These are phyloP conservation scores for Sporothrix pseudoabietina DNA, from an alignment of 2,329 filamentous ascomycete species.

Conservation along the genomic window DNA sequence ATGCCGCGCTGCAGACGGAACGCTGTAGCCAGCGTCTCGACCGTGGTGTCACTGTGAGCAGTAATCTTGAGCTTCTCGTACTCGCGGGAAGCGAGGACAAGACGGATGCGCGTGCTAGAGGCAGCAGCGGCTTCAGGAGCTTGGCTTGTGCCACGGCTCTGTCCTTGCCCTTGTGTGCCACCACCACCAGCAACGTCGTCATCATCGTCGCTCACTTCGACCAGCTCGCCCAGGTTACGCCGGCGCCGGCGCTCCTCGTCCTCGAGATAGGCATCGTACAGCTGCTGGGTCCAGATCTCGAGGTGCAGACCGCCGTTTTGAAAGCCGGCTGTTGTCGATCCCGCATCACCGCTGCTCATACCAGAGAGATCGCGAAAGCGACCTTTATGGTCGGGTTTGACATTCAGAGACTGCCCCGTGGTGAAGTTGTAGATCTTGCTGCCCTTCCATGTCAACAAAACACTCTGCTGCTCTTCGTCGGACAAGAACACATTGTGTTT, in stretches of 20 bases:
- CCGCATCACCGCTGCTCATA: conserved; percentile 40
- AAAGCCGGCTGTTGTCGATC: conserved; percentile 45
- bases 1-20: conserved; percentile 62
- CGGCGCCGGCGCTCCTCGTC: conserved; percentile 53
- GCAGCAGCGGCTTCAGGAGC: conserved; percentile 28
- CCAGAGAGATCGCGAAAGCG: conserved; percentile 44
- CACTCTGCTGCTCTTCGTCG: conserved; percentile 55
- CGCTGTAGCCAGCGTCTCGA: conserved; percentile 63
- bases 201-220: conserved; percentile 40
- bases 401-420: conserved; percentile 68
- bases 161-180: conserved; percentile 25
- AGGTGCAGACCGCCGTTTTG: conserved; percentile 64
- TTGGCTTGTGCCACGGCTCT: conserved; percentile 34
- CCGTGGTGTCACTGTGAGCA: conserved; percentile 57
- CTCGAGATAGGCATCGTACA: conserved; percentile 54
- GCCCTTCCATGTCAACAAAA: conserved; percentile 80
- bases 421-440: conserved; percentile 74
- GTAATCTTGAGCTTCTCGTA: conserved; percentile 54
- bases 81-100: conserved; percentile 58
- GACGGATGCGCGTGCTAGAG: conserved; percentile 43
- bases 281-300: conserved; percentile 72
- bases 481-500: conserved; percentile 48
- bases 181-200: conserved; percentile 25
- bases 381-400: conserved; percentile 52
- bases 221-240: conserved; percentile 47